These are phyloP conservation scores for Dothiorella sarmentorum DNA, from an alignment of 2,329 filamentous ascomycete species.

Conservation along the genomic window DNA sequence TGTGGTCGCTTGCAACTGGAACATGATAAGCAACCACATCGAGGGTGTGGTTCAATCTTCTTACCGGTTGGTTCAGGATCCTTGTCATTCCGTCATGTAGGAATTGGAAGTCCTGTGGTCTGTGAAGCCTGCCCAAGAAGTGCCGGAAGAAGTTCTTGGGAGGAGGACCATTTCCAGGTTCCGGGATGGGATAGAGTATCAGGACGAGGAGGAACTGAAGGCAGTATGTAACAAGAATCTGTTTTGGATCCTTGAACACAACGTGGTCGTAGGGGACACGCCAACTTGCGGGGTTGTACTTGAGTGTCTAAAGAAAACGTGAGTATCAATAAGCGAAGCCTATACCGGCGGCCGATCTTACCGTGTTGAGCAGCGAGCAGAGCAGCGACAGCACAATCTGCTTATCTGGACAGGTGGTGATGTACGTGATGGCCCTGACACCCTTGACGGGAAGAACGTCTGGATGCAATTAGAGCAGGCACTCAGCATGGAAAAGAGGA, in stretches of 20 bases:
- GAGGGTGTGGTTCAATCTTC: slow-evolving; percentile 4
- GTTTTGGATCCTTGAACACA: slow-evolving; percentile 85
- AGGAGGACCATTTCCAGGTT: slow-evolving; percentile 60
- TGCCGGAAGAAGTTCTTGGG: slow-evolving; percentile 93
- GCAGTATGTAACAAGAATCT: slow-evolving; percentile 86
- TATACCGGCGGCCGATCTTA: slow-evolving; percentile 44
- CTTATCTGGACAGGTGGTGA: slow-evolving; percentile 84
- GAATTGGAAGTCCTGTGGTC: slow-evolving; percentile 96
- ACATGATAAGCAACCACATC: background rate
- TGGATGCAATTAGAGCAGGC: slow-evolving; percentile 26
- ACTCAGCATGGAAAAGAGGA: slow-evolving; percentile 19
- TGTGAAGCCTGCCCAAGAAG: slow-evolving; percentile 83
- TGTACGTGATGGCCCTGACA: slow-evolving; percentile 79
- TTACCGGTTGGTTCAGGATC: slow-evolving; percentile 79
- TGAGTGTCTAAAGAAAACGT: slow-evolving; percentile 64
- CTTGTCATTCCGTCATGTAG: slow-evolving; percentile 91
- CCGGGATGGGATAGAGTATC: slow-evolving; percentile 83
- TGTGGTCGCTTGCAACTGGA: slow-evolving; percentile 72
- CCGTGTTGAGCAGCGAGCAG: slow-evolving; percentile 91
- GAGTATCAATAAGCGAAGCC: background rate
- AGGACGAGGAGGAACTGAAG: slow-evolving; percentile 85
- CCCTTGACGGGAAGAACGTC: slow-evolving; percentile 74
- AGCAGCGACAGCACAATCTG: slow-evolving; percentile 85
- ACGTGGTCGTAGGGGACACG: slow-evolving; percentile 90
- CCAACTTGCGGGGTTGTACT: slow-evolving; percentile 95